These are phyloP conservation scores for Ustilago nuda DNA, from an alignment of 1,284 basidiomycete species.

Conservation along the genomic window DNA sequence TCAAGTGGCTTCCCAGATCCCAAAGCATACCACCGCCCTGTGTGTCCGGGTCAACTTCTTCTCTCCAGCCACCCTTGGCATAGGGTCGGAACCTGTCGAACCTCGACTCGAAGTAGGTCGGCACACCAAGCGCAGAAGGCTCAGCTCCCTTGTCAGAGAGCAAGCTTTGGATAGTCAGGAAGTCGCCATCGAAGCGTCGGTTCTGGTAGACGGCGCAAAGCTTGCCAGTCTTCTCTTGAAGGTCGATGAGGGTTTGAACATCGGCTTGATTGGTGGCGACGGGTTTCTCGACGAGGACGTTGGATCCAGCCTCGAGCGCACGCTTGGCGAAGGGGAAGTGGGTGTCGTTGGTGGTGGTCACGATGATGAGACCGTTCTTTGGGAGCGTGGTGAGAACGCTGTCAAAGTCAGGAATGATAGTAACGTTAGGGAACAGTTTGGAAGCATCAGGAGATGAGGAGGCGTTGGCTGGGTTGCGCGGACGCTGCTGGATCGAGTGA, in stretches of 20 bases:
- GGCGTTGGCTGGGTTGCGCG: constrained; percentile 31
- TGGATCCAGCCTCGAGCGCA: constrained; percentile 60
- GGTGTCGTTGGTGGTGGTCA: constrained; percentile 66
- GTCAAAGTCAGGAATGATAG: constrained; percentile 55
- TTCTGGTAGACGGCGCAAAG: constrained; percentile 67
- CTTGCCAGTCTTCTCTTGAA: constrained; percentile 52
- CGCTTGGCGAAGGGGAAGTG: constrained; percentile 64
- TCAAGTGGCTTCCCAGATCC: constrained; percentile 65
- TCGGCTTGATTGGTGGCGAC: constrained; percentile 52
- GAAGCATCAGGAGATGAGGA: constrained; percentile 47
- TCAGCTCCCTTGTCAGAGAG: constrained; percentile 47
- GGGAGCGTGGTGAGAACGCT: constrained; percentile 59
- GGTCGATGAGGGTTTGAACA: constrained; percentile 50
- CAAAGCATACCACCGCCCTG: constrained; percentile 66
- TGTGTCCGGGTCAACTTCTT: constrained; percentile 56
- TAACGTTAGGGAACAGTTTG: constrained; percentile 51
- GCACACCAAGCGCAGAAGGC: constrained; percentile 60
- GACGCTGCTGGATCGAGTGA: constrained; percentile 64
- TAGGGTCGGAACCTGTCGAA: constrained; percentile 67
- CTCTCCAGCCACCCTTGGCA: constrained; percentile 66
- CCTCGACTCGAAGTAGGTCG: constrained; percentile 61
- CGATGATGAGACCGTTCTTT: constrained; percentile 61
- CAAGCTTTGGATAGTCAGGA: constrained; percentile 61
- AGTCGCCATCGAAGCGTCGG: constrained; percentile 66
- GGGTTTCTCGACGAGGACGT: constrained; percentile 68